Evolutionary conservation across 2,329 filamentous ascomycete genomes (phyloP), one percentile per base, ranked within the genome.

Genomic region (Penicillium sp.): DNA sequence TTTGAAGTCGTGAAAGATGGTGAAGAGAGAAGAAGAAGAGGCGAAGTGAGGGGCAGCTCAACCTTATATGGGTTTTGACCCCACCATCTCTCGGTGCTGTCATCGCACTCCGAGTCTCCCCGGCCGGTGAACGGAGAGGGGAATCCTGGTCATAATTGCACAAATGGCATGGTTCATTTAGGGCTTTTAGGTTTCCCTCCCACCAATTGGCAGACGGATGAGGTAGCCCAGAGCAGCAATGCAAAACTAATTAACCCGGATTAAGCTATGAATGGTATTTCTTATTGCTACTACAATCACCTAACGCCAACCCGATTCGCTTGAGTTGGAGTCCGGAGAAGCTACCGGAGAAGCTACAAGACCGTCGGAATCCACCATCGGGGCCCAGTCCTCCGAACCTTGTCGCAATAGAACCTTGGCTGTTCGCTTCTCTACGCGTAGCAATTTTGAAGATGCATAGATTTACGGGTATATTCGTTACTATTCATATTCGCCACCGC

Each of bases 1-100:
- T 14, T 44, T 55, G 5, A 16, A 41, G 39, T 16, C 44, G 42
- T 20, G 38, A 14, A 48, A 33, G 35, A 33, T 48, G 22, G 6
- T 55, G 42, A 45, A 55, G 18, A 57, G 40, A 40, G 20, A 45
- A 31, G 11, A 28, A 33, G 33, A 30, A 41, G 48, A 58, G 40
- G 20, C 20, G 20, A 28, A 39, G 47, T 46, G 50, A 60, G 57
- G 54, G 58, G 58, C 54, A 56, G 58, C 47, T 46, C 47, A 57
- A 54, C 51, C 25, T 66, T 53, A 75, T 59, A 66, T 84, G 81
- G 25, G 73, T 68, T 16, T 16, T 36, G 24, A 55, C 51, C 53
- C 53, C 57, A 39, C 54, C 57, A 50, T 53, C 24, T 52, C 33
- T 33, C 20, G 16, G 31, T 31, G 42, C 22, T 48, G 48, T 51